Evolutionary conservation across 306 rosid genomes (phyloP), one percentile per base, ranked within the genome.

Genomic region (Fragaria ananassa): DNA sequence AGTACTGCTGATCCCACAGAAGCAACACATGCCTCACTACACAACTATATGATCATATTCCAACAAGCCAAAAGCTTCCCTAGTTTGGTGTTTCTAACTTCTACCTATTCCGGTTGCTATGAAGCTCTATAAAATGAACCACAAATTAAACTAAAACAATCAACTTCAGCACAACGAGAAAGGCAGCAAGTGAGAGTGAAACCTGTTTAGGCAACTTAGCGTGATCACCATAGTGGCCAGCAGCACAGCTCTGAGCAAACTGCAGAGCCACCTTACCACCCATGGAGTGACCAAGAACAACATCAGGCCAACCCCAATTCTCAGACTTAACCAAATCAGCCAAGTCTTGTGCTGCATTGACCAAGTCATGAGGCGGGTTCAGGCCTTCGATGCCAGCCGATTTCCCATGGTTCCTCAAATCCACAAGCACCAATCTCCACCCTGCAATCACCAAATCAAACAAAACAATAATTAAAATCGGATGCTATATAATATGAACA

Each of bases 261-360:
- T 94, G 97, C 39, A 94, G 79, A 74, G 91, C 95, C 39, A 92
- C 95, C 72, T 94, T 94, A 10, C 98, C 98, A 63, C 98, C 98
- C 96, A 92, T 65, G 78, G 97, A 94, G 64, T 94, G 97, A 0
- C 97, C 98, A 14, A 94, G 60, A 76, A 94, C 96, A 84, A 92
- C 93, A 78, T 95, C 97, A 3, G 98, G 98, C 97, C 97, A 95
- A 51, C 67, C 39, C 98, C 98, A 95, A 31, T 89, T 92, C 79
- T 75, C 85, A 71, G 84, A 81, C 66, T 88, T 74, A 0, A 95
- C 85, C 77, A 95, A 88, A 84, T 90, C 72, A 7, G 91, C 96
- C 86, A 92, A 81, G 81, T 95, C 99, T 53, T 87, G 89, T 11
- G 98, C 96, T 62, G 93, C 75, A 78, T 78, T 90, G 47, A 76